Evolutionary conservation across 2,329 filamentous ascomycete genomes (phyloP).

Genomic region (Colletotrichum sp.): DNA sequence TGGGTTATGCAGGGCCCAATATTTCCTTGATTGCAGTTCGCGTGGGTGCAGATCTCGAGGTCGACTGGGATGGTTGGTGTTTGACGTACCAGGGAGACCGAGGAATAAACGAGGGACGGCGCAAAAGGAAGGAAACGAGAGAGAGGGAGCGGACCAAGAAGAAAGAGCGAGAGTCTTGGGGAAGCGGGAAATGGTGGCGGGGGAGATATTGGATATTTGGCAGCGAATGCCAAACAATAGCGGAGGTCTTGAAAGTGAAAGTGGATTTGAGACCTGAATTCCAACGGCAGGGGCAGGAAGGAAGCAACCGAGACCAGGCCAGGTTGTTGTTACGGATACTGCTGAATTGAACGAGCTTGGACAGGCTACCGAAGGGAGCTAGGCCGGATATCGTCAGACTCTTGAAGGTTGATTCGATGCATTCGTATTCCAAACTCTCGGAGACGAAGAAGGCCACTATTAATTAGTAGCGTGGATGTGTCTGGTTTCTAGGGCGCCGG

Average conservation of each 20-base stretch:
- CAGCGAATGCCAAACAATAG: constrained; percentile 19
- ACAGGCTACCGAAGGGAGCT: neutral
- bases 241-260: constrained; percentile 3
- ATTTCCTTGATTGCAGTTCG: neutral
- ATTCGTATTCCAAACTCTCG: neutral
- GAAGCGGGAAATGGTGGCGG: constrained; percentile 4
- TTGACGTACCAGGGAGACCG: constrained; percentile 1
- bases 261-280: constrained; percentile 9
- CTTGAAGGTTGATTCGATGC: neutral
- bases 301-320: constrained; percentile 4
- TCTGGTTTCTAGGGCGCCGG: neutral
- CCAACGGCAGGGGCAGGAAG: constrained; percentile 15
- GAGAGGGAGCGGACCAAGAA: neutral
- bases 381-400: neutral
- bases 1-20: neutral
- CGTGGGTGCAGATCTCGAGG: neutral
- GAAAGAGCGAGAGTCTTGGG: neutral
- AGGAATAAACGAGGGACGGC: neutral
- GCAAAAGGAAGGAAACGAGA: neutral
- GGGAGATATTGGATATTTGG: constrained; percentile 20
- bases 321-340: constrained; percentile 10
- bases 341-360: neutral
- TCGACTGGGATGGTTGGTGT: neutral
- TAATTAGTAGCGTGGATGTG: neutral
- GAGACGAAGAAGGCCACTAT: neutral